Base-by-base conservation (phyloP, 2,329 filamentous ascomycete genomes). In the Pyrenophora graminea region DNA sequence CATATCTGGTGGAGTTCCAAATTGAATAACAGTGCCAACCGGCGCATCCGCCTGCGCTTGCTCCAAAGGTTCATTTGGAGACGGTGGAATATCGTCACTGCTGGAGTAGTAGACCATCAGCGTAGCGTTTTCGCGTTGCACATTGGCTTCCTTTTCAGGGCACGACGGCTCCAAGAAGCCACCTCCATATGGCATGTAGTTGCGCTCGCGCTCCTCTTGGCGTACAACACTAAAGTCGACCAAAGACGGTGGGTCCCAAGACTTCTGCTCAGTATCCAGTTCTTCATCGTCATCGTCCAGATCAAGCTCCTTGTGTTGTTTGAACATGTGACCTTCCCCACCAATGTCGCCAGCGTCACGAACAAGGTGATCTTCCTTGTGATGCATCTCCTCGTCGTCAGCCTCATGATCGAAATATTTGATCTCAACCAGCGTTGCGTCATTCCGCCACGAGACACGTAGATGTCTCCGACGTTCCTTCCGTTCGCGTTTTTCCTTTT, bases 341-440 rank as follows among this genome's bases (percentile, higher is more conserved):
- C 85, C 85, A 63, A 90, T 86, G 67, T 91, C 88, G 25, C 82
- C 82, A 3, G 87, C 87, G 69, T 91, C 88, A 41, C 84, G 84
- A 34, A 87, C 82, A 80, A 90, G 85, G 63, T 85, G 87, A 48
- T 81, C 79, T 46, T 84, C 82, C 48, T 88, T 81, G 45, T 85
- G 32, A 27, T 53, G 40, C 50, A 53, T 86, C 50, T 85, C 80
- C 60, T 90, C 87, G 66, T 91, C 88, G 1, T 82, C 81, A 1
- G 84, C 85, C 55, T 90, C 86, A 62, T 90, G 88, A 47, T 85
- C 84, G 73, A 92, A 91, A 42, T 86, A 76, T 56, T 83, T 82
- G 47, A 90, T 77, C 59, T 89, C 78, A 1, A 85, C 85, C 25
- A 93, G 79, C 25, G 85, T 82, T 15, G 81, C 76, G 42, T 87